Evolutionary conservation across 1,139 yeast species (phyloP), one percentile per base, ranked within the genome.

Genomic region (Taiozyma sp.): DNA sequence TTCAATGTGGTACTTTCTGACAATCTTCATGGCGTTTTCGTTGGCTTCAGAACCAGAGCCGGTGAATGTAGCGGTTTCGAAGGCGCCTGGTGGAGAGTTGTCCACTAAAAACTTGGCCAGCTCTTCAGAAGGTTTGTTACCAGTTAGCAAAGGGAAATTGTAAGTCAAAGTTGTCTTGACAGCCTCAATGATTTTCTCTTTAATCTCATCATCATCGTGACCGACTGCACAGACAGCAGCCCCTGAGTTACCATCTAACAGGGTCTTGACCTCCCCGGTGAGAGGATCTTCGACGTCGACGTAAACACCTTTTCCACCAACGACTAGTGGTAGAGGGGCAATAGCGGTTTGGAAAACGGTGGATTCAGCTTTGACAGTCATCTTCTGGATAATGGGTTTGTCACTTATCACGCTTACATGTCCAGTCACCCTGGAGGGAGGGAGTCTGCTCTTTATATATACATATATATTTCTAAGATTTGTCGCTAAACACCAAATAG

Each of bases 161-260:
- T 78, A 78, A 9, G 41, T 37, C 43, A 72, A 69, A 29, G 70
- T 65, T 14, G 64, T 69, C 46, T 68, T 69, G 22, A 80, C 80
- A 29, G 80, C 81, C 39, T 74, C 71, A 47, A 66, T 66, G 68
- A 80, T 75, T 34, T 69, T 73, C n/a, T 70, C 68, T 42, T 69
- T 64, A 35, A 77, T 75, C 35, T 79, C 83, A 41, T 71, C 69
- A 60, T 81, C 84, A 45, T 76, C 76, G 71, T 79, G 81, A 28
- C 84, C 84, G 50, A 80, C 68, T 2, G 84, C 77, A 22, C 80
- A 80, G 37, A 81, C 85, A 30, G 85, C 85, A 7, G 85, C 85
- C 53, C 85, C 85, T 19, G 84, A 77, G 56, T 73, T 66, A 32
- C 77, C 83, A 61, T 81, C 85, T 44, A 79, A 62, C 11, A 79